phyloP scores from a whole-genome alignment of 2,329 filamentous ascomycete species.

The Aspergillus latus region DNA sequence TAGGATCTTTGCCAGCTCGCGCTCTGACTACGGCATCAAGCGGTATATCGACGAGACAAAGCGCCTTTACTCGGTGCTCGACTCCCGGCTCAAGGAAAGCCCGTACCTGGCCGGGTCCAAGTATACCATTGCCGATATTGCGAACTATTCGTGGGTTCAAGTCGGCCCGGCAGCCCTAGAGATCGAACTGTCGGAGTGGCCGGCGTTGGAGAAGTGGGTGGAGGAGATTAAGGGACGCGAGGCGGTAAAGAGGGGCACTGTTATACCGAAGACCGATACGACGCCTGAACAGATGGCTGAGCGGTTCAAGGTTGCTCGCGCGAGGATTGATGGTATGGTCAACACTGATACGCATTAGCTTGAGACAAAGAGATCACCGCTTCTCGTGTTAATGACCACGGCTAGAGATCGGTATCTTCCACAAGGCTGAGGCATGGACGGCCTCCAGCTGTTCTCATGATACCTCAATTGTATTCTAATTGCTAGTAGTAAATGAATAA shows the following conservation, averaged over 20 bases:
- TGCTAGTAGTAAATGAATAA: too few species aligned
- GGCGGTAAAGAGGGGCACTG: conserved; percentile 29
- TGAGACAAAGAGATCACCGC: too few species aligned
- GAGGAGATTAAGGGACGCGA: conserved; percentile 30
- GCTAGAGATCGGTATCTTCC: too few species aligned
- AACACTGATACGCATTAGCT: not conserved
- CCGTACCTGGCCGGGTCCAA: conserved; percentile 49
- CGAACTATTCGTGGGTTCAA: conserved; percentile 47
- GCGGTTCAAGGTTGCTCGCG: not conserved
- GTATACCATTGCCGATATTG: conserved; percentile 51
- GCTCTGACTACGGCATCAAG: conserved; percentile 48
- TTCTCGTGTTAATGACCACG: too few species aligned
- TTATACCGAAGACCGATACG: not conserved
- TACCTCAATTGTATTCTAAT: too few species aligned
- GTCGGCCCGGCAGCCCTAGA: conserved; percentile 23
- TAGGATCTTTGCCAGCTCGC: conserved; percentile 44
- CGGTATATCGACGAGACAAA: conserved; percentile 52
- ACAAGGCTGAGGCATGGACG: too few species aligned
- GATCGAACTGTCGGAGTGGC: conserved; percentile 34
- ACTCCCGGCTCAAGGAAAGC: conserved; percentile 42
- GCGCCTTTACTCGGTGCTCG: conserved; percentile 49
- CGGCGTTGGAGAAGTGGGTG: conserved; percentile 33
- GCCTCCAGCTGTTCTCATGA: too few species aligned
- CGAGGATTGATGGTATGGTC: not conserved
- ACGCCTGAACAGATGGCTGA: not conserved